Percentiles rank a stretch among this genome's conserved stretches.
These are phyloP conservation scores for Peronospora destructor DNA, from an alignment of 352 stramenopile species.

Conservation along the genomic window DNA sequence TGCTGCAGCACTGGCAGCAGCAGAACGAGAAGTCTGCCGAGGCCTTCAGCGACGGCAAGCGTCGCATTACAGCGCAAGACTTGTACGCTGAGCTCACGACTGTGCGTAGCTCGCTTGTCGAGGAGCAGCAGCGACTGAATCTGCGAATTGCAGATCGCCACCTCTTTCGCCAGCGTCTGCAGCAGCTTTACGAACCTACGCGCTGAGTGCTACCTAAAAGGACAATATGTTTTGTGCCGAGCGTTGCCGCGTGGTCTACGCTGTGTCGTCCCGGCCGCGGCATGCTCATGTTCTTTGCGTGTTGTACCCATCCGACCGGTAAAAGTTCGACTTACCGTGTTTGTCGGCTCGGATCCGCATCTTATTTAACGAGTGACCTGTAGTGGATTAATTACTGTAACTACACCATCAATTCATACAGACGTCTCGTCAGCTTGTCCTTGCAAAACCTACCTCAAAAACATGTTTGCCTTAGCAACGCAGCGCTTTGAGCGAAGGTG, in stretches of 20 bases:
- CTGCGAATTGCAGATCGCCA: conserved; percentile 35
- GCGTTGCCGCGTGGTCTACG: conserved; percentile 5
- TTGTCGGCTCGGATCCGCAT: conserved; percentile 1
- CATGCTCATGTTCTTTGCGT: conserved; percentile 3
- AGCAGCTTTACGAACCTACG: conserved; percentile 41
- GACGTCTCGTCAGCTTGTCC: conserved; percentile 4
- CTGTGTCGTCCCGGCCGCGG: conserved; percentile 9
- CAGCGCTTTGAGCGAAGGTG: too few relatives aligned
- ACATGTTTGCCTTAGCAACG: neutral
- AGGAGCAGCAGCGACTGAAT: conserved; percentile 39
- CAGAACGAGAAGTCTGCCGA: conserved; percentile 25
- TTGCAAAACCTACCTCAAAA: neutral
- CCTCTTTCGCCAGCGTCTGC: conserved; percentile 36
- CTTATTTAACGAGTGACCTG: conserved; percentile 27
- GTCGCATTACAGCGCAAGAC: conserved; percentile 28
- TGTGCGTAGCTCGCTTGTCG: conserved; percentile 32
- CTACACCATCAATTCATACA: conserved; percentile 4
- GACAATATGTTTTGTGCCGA: conserved; percentile 19
- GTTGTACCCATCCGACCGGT: conserved; percentile 1
- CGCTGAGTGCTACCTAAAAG: conserved; percentile 20
- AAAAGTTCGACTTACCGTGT: neutral
- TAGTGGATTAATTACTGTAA: conserved; percentile 2
- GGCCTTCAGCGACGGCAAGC: conserved; percentile 27
- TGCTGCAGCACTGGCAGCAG: conserved; percentile 30
- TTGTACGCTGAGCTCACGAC: conserved; percentile 39